Evolutionary conservation across 1,284 basidiomycete species (phyloP).

Genomic region (Taiwanofungus camphoratus): DNA sequence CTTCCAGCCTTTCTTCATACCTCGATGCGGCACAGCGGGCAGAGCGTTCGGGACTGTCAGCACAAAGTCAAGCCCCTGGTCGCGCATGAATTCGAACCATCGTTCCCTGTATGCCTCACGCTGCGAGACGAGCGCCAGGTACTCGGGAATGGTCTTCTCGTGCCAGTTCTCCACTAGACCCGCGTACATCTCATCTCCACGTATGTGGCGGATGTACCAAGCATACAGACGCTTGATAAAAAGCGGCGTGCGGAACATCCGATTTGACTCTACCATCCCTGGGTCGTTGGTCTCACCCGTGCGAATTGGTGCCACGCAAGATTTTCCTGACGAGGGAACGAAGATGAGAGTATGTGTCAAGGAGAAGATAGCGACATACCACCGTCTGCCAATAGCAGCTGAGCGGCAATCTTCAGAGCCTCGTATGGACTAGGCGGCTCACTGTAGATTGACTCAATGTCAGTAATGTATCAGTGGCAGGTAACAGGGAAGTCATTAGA

Average conservation of each 20-base stretch:
- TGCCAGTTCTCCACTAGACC: constrained; percentile 37
- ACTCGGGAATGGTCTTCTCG: constrained; percentile 49
- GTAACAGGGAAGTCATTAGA: not conserved
- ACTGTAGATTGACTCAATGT: constrained; percentile 13
- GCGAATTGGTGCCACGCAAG: constrained; percentile 27
- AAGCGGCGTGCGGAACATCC: constrained; percentile 34
- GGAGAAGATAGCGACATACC: constrained; percentile 18
- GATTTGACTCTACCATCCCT: constrained; percentile 31
- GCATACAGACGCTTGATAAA: constrained; percentile 33
- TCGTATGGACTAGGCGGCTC: constrained; percentile 33
- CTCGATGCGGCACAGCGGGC: constrained; percentile 48
- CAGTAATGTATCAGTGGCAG: too few species aligned
- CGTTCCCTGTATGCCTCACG: constrained; percentile 48
- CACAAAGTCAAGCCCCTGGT: constrained; percentile 46
- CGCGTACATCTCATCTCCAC: constrained; percentile 23
- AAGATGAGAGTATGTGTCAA: not conserved
- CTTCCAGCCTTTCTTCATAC: constrained; percentile 24
- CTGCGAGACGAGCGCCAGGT: constrained; percentile 48
- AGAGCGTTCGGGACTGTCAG: constrained; percentile 54
- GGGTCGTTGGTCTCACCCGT: constrained; percentile 41
- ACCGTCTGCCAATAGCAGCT: constrained; percentile 34
- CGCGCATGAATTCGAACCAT: constrained; percentile 25
- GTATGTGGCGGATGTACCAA: constrained; percentile 33
- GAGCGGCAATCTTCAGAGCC: constrained; percentile 32
- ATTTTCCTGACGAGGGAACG: constrained; percentile 17